phyloP scores from a whole-genome alignment of 73 alveolate species.

The Tetrahymena elliotti region DNA sequence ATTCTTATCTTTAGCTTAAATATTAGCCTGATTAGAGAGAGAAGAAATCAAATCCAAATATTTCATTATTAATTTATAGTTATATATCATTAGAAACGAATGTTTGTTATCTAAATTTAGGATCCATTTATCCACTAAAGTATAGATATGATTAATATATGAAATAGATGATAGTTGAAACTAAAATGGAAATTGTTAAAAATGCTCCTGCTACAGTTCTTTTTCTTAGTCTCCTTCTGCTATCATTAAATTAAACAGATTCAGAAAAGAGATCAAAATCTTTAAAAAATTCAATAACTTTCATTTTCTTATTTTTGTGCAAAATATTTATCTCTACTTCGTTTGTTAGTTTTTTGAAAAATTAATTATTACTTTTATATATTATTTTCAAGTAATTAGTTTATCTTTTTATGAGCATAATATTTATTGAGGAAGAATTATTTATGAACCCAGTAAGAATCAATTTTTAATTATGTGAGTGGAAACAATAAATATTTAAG shows the following conservation, averaged over 20 bases:
- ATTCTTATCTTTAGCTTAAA: neutral
- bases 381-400: no score
- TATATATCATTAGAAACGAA: neutral
- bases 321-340: no score
- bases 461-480: no score
- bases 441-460: no score
- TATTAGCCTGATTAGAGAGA: neutral
- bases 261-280: neutral
- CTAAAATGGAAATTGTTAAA: neutral
- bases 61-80: no score
- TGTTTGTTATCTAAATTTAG: neutral
- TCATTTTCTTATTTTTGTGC: no score
- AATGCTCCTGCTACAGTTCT: neutral
- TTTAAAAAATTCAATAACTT: neutral
- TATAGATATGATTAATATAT: neutral
- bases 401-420: no score
- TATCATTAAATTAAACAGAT: neutral
- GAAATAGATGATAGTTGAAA: neutral
- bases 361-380: no score
- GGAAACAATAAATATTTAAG: no score
- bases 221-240: neutral
- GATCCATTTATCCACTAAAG: neutral
- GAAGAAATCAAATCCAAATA: neutral
- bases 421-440: no score
- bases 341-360: neutral